Conservation (phyloP, 2,329 filamentous ascomycete genomes). For the Alternaria gaisen region DNA sequence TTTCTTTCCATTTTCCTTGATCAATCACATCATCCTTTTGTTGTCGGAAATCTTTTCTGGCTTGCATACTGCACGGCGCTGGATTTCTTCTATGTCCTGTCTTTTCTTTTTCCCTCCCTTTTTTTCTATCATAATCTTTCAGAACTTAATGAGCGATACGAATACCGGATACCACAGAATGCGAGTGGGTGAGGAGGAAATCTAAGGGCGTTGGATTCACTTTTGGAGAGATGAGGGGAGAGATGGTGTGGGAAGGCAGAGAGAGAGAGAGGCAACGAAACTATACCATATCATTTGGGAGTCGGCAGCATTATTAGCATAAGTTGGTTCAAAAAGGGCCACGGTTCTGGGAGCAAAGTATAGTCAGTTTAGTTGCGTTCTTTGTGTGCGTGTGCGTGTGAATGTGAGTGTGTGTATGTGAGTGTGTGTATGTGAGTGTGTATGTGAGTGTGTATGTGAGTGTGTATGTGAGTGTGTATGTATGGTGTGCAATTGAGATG, state of each 20-base stretch:
- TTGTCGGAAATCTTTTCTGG: constrained; percentile 41
- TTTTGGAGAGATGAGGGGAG: constrained; percentile 11
- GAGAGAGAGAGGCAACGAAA: constrained; percentile 8
- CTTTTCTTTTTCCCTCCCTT: constrained; percentile 18
- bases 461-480: too few relatives aligned
- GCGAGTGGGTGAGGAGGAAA: constrained; percentile 26
- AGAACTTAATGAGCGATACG: constrained; percentile 52
- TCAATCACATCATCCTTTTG: too few relatives aligned
- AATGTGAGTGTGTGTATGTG: too few relatives aligned
- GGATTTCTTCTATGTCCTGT: constrained; percentile 23
- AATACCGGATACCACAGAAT: constrained; percentile 51
- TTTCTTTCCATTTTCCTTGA: too few relatives aligned
- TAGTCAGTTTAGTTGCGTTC: not conserved
- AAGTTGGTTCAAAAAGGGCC: constrained; percentile 1
- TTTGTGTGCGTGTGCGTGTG: too few relatives aligned
- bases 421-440: too few relatives aligned
- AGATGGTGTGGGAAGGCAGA: constrained; percentile 8
- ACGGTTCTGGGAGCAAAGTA: constrained; percentile 17
- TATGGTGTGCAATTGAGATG: too few relatives aligned
- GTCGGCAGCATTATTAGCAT: constrained; percentile 30
- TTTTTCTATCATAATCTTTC: constrained; percentile 36
- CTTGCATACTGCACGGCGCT: constrained; percentile 55
- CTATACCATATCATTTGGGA: constrained; percentile 44
- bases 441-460: too few relatives aligned
- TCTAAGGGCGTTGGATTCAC: constrained; percentile 31